phyloP scores from a whole-genome alignment of 2,329 filamentous ascomycete species.

The Ambrosiella cleistominuta region DNA sequence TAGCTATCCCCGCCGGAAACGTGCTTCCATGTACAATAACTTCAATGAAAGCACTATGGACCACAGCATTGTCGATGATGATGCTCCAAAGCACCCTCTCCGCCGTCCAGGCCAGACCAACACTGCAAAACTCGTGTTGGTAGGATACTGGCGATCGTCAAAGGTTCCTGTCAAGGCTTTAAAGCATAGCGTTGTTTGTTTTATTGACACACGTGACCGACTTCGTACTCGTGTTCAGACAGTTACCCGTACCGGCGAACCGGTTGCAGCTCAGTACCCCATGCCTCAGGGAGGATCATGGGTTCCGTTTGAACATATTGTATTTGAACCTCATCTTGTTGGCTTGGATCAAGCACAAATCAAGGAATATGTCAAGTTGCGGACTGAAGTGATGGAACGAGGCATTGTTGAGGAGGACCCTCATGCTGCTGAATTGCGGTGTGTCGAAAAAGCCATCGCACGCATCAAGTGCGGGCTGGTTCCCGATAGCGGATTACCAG shows the following conservation, averaged over 20 bases:
- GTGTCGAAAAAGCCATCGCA: conserved; percentile 30
- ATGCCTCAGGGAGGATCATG: conserved; percentile 44
- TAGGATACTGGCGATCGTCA: conserved; percentile 46
- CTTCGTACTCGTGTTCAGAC: conserved; percentile 11
- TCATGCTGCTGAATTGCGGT: conserved; percentile 23
- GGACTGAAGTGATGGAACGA: conserved; percentile 20
- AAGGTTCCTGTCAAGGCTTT: conserved; percentile 28
- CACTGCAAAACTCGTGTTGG: conserved; percentile 28
- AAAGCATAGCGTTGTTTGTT: conserved; percentile 43
- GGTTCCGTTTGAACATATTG: conserved; percentile 44
- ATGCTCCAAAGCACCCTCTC: conserved; percentile 2
- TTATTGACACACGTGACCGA: conserved; percentile 33
- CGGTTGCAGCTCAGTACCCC: conserved; percentile 28
- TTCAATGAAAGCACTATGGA: background rate
- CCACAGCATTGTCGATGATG: conserved; percentile 2
- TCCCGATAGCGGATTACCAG: conserved; percentile 24
- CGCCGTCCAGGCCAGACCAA: conserved; percentile 11
- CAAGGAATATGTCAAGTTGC: conserved; percentile 44
- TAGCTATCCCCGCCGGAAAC: conserved; percentile 7
- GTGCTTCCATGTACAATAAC: conserved; percentile 2
- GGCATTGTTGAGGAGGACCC: conserved; percentile 24
- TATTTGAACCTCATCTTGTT: conserved; percentile 39
- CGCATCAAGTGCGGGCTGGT: conserved; percentile 28
- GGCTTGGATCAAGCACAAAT: conserved; percentile 38
- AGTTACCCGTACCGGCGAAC: conserved; percentile 29